These are phyloP conservation scores for Fagopyrum tataricum DNA, from an alignment of 148 eudicot species.

Conservation along the genomic window DNA sequence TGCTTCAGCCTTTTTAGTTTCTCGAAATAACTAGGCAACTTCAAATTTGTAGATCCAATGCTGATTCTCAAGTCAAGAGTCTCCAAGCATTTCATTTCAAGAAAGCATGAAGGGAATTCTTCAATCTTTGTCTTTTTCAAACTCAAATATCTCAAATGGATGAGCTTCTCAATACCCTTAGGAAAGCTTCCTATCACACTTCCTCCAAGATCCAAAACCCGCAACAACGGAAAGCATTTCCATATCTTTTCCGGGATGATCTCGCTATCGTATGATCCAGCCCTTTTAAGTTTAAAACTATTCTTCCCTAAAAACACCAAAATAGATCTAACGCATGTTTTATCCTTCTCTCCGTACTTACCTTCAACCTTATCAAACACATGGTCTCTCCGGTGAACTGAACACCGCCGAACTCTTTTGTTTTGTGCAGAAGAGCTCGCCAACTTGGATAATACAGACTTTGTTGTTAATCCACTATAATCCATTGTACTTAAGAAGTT, in stretches of 20 bases:
- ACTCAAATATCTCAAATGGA: slow-evolving; percentile 15
- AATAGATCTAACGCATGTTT: background rate
- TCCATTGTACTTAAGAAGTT: slow-evolving; percentile 10
- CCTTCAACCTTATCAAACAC: background rate
- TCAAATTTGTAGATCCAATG: background rate
- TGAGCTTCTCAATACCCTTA: background rate
- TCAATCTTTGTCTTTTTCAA: slow-evolving; percentile 8
- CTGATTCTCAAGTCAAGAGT: background rate
- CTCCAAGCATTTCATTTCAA: background rate
- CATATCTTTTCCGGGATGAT: background rate
- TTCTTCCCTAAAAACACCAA: background rate
- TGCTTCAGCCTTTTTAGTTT: background rate
- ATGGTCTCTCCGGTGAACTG: background rate
- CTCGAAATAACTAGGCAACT: background rate
- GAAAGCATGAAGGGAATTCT: background rate
- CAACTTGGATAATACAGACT: background rate
- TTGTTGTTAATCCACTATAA: background rate
- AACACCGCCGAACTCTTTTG: background rate
- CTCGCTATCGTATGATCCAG: no score
- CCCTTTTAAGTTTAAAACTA: background rate
- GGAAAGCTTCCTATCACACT: background rate
- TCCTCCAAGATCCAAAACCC: slow-evolving; percentile 17
- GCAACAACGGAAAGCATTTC: background rate
- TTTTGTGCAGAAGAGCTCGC: background rate
- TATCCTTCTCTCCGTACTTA: background rate